phyloP scores from a whole-genome alignment of 2,329 filamentous ascomycete genomes.

The Aspergillus brunneoviolaceus region DNA sequence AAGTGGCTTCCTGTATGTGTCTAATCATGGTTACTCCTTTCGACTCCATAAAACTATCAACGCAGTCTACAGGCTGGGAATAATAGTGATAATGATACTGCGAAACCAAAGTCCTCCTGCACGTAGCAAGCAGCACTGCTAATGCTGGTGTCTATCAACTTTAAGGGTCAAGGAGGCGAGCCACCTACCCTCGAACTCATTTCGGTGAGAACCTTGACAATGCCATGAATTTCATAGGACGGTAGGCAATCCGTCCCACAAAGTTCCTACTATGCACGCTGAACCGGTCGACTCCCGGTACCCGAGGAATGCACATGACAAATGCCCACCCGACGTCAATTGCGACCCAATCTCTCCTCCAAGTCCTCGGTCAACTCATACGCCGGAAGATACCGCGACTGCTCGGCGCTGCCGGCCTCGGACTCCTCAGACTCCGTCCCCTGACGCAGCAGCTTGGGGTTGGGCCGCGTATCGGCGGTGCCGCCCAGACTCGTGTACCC shows the following conservation, averaged over 20 bases:
- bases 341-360: constrained; percentile 75
- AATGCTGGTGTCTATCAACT: neutral
- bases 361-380: constrained; percentile 73
- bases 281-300: neutral
- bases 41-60: constrained; percentile 5
- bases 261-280: neutral
- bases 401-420: constrained; percentile 18
- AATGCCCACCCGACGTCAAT: constrained; percentile 37
- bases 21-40: constrained; percentile 24
- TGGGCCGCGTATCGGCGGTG: constrained; percentile 82
- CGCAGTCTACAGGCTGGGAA: constrained; percentile 13
- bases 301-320: neutral
- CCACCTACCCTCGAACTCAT: neutral
- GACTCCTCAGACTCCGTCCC: constrained; percentile 20
- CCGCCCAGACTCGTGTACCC: constrained; percentile 94
- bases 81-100: constrained; percentile 7
- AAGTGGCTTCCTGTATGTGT: constrained; percentile 25
- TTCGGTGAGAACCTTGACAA: neutral
- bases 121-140: neutral
- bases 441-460: constrained; percentile 64
- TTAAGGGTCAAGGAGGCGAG: neutral
- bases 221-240: neutral
- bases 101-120: neutral
- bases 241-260: neutral
- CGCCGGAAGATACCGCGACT: constrained; percentile 63